Evolutionary conservation across 176 grass and related monocot species (phyloP), one percentile per base, ranked within the genome.

Genomic region (Carex kokanica): DNA sequence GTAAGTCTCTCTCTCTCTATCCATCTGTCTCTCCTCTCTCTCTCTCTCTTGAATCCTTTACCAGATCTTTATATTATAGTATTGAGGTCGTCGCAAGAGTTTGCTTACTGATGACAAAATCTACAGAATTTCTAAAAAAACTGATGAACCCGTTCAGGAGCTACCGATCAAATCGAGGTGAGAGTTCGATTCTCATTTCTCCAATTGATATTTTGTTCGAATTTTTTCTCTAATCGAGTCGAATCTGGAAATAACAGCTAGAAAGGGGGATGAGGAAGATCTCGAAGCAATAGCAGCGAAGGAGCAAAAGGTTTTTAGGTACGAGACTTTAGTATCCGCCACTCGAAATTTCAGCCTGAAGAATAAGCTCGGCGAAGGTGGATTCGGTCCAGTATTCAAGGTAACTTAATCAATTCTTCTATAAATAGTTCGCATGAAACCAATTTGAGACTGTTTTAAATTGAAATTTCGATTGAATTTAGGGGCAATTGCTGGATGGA

Each of bases 331-430:
- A 17, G 58, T 6, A 1, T 55, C 91, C 7, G 96, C 96, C 3
- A 99, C 96, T 16, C 29, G 85, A 54, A 73, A 81, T 17, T 99
- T 95, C 85, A 79, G 49, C 21, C 5, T 79, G 0, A 88, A 90
- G 74, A 65, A 91, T 51, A 93, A 95, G 89, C 96, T 99, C 0
- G 96, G 96, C 0, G 84, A 90, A 82, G 96, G 96, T 36, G 96
- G 96, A 13, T 99, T 99, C 80, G 96, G 96, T 2, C 96, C 96
- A 13, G 96, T 99, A 0, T 99, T 83, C 81, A 88, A 62, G 86
- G 89, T 91, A 90, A 85, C 17, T 21, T 1, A 41, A 9, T 24
- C 16, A 31, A 64, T 60, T 13, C 8, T 55, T 63, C 15, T 9
- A 38, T 54, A 15, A 40, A 59, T 25, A 23, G 18, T 25, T 70